A percentile compares a stretch with the other conserved stretches of the same genome.
Conservation (phyloP, 768 basidiomycete species). For the Phaeolepiota aurea region DNA sequence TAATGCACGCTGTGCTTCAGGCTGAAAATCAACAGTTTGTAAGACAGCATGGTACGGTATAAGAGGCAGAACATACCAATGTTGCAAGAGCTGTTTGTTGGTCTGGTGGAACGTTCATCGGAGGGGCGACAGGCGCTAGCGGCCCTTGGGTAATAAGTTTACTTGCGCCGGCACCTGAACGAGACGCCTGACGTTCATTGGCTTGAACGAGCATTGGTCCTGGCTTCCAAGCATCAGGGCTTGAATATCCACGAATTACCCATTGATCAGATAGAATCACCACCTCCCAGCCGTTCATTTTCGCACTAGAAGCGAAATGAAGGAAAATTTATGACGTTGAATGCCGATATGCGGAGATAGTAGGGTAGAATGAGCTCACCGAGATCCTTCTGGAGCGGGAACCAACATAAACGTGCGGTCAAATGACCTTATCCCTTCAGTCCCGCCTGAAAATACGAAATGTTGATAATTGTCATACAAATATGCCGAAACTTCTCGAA, state of each 20-base stretch:
- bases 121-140: too few species aligned
- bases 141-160: slow-evolving; percentile 3
- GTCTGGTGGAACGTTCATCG: slow-evolving; percentile 26
- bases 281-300: slow-evolving; percentile 81
- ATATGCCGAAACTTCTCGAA: slow-evolving; percentile 7
- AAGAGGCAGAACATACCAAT: slow-evolving; percentile 40
- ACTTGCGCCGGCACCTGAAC: background rate
- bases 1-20: slow-evolving; percentile 60
- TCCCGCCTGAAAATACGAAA: slow-evolving; percentile 16
- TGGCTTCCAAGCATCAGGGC: slow-evolving; percentile 68
- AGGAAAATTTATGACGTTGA: background rate
- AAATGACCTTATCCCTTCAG: slow-evolving; percentile 82
- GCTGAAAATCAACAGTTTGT: slow-evolving; percentile 26
- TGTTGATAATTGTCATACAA: background rate
- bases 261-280: slow-evolving; percentile 85
- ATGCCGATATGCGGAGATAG: slow-evolving; percentile 6
- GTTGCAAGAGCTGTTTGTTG: slow-evolving; percentile 43
- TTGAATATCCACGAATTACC: slow-evolving; percentile 78
- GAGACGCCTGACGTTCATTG: slow-evolving; percentile 13
- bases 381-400: slow-evolving; percentile 72
- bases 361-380: slow-evolving; percentile 45
- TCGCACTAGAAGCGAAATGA: slow-evolving; percentile 42
- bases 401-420: slow-evolving; percentile 87
- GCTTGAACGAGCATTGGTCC: slow-evolving; percentile 72
- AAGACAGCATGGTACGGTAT: slow-evolving; percentile 7